Base-by-base conservation (phyloP, 805 yeast species). In the Yarrowia alimentaria region DNA sequence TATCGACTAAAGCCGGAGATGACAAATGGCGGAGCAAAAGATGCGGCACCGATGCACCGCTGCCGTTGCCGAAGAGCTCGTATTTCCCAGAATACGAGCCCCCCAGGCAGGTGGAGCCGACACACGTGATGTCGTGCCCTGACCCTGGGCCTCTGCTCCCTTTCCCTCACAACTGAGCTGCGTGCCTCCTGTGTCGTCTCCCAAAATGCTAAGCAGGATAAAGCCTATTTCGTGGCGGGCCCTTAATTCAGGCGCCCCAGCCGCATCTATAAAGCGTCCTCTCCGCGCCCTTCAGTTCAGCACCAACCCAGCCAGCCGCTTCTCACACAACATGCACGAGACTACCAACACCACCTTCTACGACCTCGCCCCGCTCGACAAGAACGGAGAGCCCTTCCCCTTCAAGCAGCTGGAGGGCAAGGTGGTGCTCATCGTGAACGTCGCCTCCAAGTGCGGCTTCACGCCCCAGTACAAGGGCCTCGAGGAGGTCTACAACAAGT, bases 381-480 rank as follows among this genome's bases (percentile, higher is more conserved):
- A 74, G 62, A 70, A 73, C 42, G 83, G 82, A 26, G 62, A 79
- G 56, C 77, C 77, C 16, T 82, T 71, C 64, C 75, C 83, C 21
- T 80, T 88, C 59, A 59, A 66, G 33, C 69, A 80, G 54, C 71
- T 84, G 53, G 75, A 82, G 64, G 94, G 91, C 32, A 85, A 88
- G 66, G 94, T 83, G 34, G 90, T 89, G 13, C 66, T 88, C 34
- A 73, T 89, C 52, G 94, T 89, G 54, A 88, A 88, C 66, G 91
- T 87, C 28, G 96, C 96, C 13, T 83, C 93, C 62, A 83, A 86
- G 68, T 86, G 94, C 65, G 81, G 80, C 5, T 80, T 79, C 68
- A 81, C 93, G 3, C 81, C 85, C 52, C 95, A 88, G 65, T 85
- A 83, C 64, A 68, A 72, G 49, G 91, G 81, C 48, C 69, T 89